Conservation (phyloP, 345 rosid genomes). For the Psidium guajava region DNA sequence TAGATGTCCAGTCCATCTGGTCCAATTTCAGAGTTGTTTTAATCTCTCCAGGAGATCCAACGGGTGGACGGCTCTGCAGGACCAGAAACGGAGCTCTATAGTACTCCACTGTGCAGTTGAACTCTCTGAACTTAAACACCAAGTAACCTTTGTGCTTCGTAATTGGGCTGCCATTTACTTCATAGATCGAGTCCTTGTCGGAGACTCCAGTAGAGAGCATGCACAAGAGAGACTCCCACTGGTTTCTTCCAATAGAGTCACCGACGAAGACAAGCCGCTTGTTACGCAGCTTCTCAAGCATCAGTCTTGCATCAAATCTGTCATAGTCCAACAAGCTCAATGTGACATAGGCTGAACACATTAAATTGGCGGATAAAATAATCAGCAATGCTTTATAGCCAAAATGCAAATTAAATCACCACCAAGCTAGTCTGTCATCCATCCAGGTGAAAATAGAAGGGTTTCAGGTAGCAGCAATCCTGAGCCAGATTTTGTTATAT, state of each 20-base stretch:
- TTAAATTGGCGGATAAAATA: not conserved
- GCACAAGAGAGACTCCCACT: slow-evolving; percentile 93
- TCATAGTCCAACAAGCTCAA: not conserved
- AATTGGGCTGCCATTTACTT: slow-evolving; percentile 79
- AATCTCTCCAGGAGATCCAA: slow-evolving; percentile 35
- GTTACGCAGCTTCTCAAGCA: slow-evolving; percentile 77
- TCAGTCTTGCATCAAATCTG: slow-evolving; percentile 71
- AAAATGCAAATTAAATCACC: not conserved
- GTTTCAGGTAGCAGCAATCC: not conserved
- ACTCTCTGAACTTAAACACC: slow-evolving; percentile 64
- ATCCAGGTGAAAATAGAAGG: not conserved
- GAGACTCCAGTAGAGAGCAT: slow-evolving; percentile 61
- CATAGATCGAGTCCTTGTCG: slow-evolving; percentile 49
- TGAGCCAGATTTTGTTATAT: not conserved
- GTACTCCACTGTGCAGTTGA: slow-evolving; percentile 84
- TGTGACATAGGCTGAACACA: not conserved
- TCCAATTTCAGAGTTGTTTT: slow-evolving; percentile 73
- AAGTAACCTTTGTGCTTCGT: slow-evolving; percentile 87
- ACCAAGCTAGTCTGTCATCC: not conserved
- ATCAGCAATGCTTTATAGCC: not conserved
- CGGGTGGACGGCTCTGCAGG: slow-evolving; percentile 69
- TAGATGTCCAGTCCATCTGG: slow-evolving; percentile 68
- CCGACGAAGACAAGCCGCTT: slow-evolving; percentile 81
- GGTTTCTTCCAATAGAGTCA: slow-evolving; percentile 93
- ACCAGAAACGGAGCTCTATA: slow-evolving; percentile 87